A percentile compares a stretch with the other conserved stretches of the same genome.
phyloP scores from a whole-genome alignment of 2,329 filamentous ascomycete genomes.

The Venturia asperata region DNA sequence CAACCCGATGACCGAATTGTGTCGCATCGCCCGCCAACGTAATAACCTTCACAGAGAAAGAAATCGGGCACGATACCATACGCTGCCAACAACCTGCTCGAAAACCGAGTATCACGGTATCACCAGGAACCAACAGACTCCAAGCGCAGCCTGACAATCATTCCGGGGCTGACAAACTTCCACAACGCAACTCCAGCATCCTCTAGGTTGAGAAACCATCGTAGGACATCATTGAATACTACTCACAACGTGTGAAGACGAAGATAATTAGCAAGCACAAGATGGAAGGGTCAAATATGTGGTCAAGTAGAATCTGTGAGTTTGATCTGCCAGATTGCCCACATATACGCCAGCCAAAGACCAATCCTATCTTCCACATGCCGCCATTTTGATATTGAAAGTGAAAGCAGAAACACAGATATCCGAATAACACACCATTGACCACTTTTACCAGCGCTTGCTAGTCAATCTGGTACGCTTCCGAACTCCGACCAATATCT shows the following conservation, averaged over 20 bases:
- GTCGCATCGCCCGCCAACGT: neutral
- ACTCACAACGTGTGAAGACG: no score
- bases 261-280: no score
- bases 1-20: neutral
- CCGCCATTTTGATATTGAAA: neutral
- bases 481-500: neutral
- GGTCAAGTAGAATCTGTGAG: conserved; percentile 3
- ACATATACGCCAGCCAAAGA: conserved; percentile 5
- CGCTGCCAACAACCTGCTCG: neutral
- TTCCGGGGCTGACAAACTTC: no score
- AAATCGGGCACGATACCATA: neutral
- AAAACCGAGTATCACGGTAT: no score
- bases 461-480: conserved; percentile 2
- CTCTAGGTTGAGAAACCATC: neutral
- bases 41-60: neutral
- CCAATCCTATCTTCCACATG: neutral
- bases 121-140: no score
- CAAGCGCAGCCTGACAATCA: no score
- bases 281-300: no score
- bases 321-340: conserved; percentile 6
- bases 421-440: neutral
- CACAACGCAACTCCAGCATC: no score
- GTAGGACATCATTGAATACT: neutral
- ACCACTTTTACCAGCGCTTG: neutral
- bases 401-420: conserved; percentile 8